phyloP scores from a whole-genome alignment of 139 green algal genomes.

The Micromonas commoda region DNA sequence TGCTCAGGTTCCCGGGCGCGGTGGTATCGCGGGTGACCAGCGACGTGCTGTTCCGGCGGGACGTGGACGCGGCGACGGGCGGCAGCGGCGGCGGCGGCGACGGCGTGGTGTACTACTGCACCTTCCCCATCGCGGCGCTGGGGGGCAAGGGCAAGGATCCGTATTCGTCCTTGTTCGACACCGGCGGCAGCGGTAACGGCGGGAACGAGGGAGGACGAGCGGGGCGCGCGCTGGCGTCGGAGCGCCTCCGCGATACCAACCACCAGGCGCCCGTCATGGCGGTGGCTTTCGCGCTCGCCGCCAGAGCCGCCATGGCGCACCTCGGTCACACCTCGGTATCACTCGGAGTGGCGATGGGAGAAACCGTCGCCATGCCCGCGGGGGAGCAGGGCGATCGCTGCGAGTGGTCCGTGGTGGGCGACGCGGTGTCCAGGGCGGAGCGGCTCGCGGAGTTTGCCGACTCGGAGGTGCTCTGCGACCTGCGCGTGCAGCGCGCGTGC shows the following conservation, averaged over 20 bases:
- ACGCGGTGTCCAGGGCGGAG: not conserved
- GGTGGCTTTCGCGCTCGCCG: not conserved
- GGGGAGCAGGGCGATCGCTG: not conserved
- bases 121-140: not conserved
- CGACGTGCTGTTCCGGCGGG: too few species aligned
- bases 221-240: too few species aligned
- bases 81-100: too few species aligned
- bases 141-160: not conserved
- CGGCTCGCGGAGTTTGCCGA: not conserved
- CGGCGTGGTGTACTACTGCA: too few species aligned
- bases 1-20: not conserved
- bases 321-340: not conserved
- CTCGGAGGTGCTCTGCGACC: not conserved
- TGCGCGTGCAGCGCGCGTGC: not conserved
- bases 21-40: too few species aligned
- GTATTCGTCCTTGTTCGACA: not conserved
- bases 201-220: too few species aligned
- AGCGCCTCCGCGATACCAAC: too few species aligned
- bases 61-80: too few species aligned
- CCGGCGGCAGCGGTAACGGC: too few species aligned
- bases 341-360: not conserved
- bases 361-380: not conserved
- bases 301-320: not conserved
- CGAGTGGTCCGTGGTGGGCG: not conserved
- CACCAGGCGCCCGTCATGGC: not conserved